Percentiles rank a stretch among this genome's conserved stretches.
phyloP scores from a whole-genome alignment of 345 rosid genomes.

The Eucalyptus sp. region DNA sequence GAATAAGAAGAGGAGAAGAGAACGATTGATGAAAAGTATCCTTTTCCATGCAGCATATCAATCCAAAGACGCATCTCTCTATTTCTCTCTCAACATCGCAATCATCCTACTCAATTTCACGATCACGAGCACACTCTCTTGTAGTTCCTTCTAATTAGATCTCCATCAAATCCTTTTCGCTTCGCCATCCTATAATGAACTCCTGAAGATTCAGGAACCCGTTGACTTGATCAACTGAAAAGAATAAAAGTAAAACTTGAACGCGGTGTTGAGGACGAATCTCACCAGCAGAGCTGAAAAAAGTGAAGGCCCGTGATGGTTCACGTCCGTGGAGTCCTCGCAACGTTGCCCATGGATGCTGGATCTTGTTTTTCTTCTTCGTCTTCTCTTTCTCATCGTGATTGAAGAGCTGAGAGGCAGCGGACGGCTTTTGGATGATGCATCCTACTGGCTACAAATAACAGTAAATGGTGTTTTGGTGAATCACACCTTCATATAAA shows the following conservation, averaged over 20 bases:
- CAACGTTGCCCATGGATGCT: slow-evolving; percentile 58
- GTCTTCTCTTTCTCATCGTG: too few species aligned
- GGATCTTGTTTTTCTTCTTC: too few species aligned
- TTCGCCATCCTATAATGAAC: background rate
- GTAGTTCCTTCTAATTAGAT: background rate
- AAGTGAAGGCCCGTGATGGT: slow-evolving; percentile 74
- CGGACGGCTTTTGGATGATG: background rate
- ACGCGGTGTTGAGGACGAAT: slow-evolving; percentile 42
- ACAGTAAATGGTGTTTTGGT: background rate
- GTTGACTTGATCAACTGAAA: background rate
- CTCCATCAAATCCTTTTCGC: background rate
- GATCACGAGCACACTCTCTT: background rate
- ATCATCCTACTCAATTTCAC: background rate
- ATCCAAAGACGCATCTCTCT: background rate
- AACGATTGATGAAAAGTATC: background rate
- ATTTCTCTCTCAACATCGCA: background rate
- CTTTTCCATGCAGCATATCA: background rate
- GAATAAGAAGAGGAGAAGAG: background rate
- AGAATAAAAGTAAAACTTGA: slow-evolving; percentile 50
- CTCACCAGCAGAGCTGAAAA: slow-evolving; percentile 18
- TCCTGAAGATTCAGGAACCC: background rate
- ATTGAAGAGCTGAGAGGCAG: background rate
- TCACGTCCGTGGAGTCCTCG: slow-evolving; percentile 45
- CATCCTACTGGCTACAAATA: background rate
- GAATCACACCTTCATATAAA: too few species aligned